Evolutionary conservation across 805 yeast genomes (phyloP).

Genomic region (Metschnikowia lunata): DNA sequence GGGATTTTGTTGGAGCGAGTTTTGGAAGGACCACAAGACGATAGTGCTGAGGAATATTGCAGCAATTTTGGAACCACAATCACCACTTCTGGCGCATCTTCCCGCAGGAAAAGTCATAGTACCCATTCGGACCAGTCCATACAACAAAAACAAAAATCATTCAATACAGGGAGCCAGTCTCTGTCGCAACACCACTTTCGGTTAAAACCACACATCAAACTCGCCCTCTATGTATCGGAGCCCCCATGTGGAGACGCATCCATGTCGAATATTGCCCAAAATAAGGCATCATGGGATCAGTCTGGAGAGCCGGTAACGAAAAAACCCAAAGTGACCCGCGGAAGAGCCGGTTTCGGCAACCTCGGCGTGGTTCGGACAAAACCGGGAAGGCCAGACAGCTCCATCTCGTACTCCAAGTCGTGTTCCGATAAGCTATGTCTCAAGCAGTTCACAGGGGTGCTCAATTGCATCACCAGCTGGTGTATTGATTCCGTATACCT

Average conservation of each 20-base stretch:
- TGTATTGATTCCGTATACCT: constrained; percentile 37
- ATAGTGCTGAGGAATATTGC: not conserved
- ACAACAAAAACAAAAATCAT: not conserved
- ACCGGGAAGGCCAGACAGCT: constrained; percentile 86
- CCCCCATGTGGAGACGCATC: constrained; percentile 92
- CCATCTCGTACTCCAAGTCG: constrained; percentile 68
- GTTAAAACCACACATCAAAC: constrained; percentile 24
- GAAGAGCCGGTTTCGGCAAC: constrained; percentile 53
- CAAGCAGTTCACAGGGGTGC: constrained; percentile 54
- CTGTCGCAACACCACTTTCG: not conserved
- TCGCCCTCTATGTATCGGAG: constrained; percentile 66
- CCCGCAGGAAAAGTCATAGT: no score
- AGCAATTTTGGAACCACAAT: not conserved
- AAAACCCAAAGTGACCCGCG: constrained; percentile 38
- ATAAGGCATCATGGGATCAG: constrained; percentile 21
- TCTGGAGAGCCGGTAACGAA: constrained; percentile 9
- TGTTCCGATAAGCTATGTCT: constrained; percentile 81
- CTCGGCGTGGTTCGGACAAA: constrained; percentile 79
- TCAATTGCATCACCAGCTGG: constrained; percentile 42
- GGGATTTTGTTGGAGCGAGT: constrained; percentile 8
- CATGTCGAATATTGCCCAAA: constrained; percentile 38
- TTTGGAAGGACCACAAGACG: not conserved
- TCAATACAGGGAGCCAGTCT: not conserved
- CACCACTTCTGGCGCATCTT: not conserved
- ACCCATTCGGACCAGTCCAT: not conserved